A percentile compares a stretch with the other conserved stretches of the same genome.
Evolutionary conservation across 371 early-diverging fungal species (phyloP).

Genomic region (Blastocladiella emersonii): DNA sequence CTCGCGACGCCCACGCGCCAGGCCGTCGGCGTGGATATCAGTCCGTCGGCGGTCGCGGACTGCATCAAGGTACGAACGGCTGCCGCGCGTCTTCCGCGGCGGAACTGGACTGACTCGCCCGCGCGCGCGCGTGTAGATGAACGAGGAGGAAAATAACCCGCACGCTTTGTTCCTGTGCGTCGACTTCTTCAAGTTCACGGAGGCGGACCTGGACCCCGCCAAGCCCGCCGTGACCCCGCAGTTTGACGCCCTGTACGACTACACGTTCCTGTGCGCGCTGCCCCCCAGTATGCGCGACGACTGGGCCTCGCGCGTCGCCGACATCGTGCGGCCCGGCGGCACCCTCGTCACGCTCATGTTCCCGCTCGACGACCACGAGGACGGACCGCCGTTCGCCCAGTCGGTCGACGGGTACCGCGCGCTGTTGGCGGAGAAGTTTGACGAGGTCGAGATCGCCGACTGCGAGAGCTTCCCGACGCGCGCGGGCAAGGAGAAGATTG

Average conservation of each 20-base stretch:
- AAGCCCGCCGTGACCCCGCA: no score
- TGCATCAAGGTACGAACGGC: no score
- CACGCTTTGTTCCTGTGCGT: slow-evolving; percentile 9
- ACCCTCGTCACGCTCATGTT: slow-evolving; percentile 65
- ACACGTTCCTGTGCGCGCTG: slow-evolving; percentile 80
- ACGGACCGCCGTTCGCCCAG: slow-evolving; percentile 46
- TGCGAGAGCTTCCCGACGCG: slow-evolving; percentile 35
- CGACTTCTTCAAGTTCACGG: slow-evolving; percentile 56
- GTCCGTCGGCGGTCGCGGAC: slow-evolving; percentile 41
- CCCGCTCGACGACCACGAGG: slow-evolving; percentile 39
- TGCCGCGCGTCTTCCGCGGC: no score
- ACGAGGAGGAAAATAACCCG: not conserved
- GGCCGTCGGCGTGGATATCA: slow-evolving; percentile 56
- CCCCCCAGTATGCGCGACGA: slow-evolving; percentile 40
- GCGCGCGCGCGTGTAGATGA: no score
- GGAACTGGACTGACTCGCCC: no score
- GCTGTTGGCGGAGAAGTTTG: slow-evolving; percentile 36
- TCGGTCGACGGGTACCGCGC: slow-evolving; percentile 20
- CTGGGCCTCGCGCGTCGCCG: slow-evolving; percentile 59
- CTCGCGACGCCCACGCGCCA: slow-evolving; percentile 40
- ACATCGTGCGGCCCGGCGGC: slow-evolving; percentile 55
- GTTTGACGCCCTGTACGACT: slow-evolving; percentile 68
- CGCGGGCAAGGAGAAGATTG: slow-evolving; percentile 38
- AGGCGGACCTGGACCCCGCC: not conserved
- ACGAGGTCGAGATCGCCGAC: slow-evolving; percentile 33